Evolutionary conservation across 768 basidiomycete species (phyloP).

Genomic region (Suillus brevipes): DNA sequence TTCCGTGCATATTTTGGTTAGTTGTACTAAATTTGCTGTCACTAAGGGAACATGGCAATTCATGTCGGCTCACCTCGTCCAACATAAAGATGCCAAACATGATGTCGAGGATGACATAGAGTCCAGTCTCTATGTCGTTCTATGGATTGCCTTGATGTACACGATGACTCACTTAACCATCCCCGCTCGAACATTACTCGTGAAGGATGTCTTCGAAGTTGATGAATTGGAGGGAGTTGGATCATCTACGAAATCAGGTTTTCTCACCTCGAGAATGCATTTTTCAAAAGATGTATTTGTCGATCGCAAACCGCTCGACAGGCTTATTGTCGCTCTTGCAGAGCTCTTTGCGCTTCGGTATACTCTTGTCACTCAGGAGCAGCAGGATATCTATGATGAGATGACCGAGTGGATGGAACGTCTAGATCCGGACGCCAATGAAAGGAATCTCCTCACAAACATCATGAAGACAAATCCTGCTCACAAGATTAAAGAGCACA

Average conservation of each 20-base stretch:
- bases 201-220: background rate
- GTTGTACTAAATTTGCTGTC: background rate
- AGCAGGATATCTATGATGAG: background rate
- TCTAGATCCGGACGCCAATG: background rate
- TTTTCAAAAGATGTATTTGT: background rate
- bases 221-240: background rate
- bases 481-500: background rate
- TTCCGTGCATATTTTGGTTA: no score
- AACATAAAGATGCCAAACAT: conserved; percentile 17
- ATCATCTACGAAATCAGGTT: background rate
- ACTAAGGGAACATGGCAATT: conserved; percentile 34
- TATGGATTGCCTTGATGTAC: conserved; percentile 13
- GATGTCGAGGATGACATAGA: conserved; percentile 32
- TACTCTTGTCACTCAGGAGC: background rate
- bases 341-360: background rate
- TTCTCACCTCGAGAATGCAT: background rate
- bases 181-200: background rate
- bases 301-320: background rate
- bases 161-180: background rate
- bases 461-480: background rate
- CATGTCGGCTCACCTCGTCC: background rate
- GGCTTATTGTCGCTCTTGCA: background rate
- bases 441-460: background rate
- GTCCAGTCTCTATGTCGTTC: conserved; percentile 27
- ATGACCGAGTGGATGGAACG: background rate